Evolutionary conservation across 2,329 filamentous ascomycete genomes (phyloP).

Genomic region (Bertia moriformis): DNA sequence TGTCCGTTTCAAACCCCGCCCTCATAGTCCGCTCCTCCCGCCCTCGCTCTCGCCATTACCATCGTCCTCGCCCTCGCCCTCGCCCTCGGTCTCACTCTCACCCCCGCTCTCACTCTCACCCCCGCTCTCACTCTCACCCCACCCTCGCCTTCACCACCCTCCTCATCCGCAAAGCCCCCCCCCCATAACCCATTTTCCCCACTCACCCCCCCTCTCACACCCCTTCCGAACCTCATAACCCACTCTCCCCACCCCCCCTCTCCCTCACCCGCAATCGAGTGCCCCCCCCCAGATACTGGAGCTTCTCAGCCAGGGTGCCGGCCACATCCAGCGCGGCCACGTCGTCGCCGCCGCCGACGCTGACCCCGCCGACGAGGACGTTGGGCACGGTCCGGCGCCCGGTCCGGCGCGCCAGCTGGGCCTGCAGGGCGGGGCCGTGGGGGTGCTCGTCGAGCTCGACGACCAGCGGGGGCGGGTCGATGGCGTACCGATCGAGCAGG

Average conservation of each 20-base stretch:
- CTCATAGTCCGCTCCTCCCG: too few species aligned
- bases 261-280: too few species aligned
- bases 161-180: too few species aligned
- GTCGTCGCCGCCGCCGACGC: constrained; percentile 82
- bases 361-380: constrained; percentile 72
- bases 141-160: too few species aligned
- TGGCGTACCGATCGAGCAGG: constrained; percentile 70
- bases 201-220: not conserved
- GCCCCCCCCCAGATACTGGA: not conserved
- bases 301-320: not conserved
- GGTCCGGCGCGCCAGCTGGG: constrained; percentile 56
- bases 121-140: not conserved
- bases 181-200: too few species aligned
- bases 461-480: constrained; percentile 69
- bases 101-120: not conserved
- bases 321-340: constrained; percentile 47
- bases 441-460: constrained; percentile 80
- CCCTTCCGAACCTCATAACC: too few species aligned
- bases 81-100: not conserved
- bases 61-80: not conserved
- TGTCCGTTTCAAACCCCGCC: too few species aligned
- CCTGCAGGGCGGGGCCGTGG: constrained; percentile 60
- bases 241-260: too few species aligned
- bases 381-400: constrained; percentile 82
- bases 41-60: constrained; percentile 6